Percentiles rank a stretch among this genome's conserved stretches.
These are phyloP conservation scores for Erodium moschatum DNA, from an alignment of 441 rosid species.

Conservation along the genomic window DNA sequence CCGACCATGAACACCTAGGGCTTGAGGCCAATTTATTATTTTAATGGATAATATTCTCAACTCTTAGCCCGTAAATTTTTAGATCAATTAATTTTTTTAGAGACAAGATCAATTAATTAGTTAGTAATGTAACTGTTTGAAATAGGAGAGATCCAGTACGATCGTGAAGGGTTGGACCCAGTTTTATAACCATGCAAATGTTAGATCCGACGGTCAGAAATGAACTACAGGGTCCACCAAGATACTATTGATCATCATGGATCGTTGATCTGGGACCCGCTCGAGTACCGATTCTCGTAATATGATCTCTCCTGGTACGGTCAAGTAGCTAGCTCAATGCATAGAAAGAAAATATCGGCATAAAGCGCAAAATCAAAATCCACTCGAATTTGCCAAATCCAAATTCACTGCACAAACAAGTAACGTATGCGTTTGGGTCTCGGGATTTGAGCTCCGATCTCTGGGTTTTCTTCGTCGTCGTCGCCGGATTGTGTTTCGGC, in stretches of 20 bases:
- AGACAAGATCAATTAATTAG: too few relatives aligned
- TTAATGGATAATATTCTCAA: too few relatives aligned
- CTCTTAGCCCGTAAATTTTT: too few relatives aligned
- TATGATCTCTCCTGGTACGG: background rate
- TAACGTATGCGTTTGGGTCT: background rate
- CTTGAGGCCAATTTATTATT: too few relatives aligned
- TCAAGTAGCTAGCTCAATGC: background rate
- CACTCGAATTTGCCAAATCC: background rate
- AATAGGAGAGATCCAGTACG: too few relatives aligned
- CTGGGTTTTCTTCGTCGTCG: background rate
- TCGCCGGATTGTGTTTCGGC: background rate
- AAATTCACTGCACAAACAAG: background rate
- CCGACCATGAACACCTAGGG: too few relatives aligned
- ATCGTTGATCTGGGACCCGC: background rate
- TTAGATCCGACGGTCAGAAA: background rate
- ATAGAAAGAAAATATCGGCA: background rate
- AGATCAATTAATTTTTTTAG: too few relatives aligned
- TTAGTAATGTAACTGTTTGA: too few relatives aligned
- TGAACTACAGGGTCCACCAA: background rate
- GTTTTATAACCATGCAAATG: background rate
- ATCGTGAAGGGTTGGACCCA: too few relatives aligned
- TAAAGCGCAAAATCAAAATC: background rate
- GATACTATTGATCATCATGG: background rate
- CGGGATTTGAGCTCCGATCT: constrained; percentile 5
- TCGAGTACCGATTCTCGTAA: background rate